These are phyloP conservation scores for Moringa oleifera DNA, from an alignment of 345 rosid species.

Conservation along the genomic window DNA sequence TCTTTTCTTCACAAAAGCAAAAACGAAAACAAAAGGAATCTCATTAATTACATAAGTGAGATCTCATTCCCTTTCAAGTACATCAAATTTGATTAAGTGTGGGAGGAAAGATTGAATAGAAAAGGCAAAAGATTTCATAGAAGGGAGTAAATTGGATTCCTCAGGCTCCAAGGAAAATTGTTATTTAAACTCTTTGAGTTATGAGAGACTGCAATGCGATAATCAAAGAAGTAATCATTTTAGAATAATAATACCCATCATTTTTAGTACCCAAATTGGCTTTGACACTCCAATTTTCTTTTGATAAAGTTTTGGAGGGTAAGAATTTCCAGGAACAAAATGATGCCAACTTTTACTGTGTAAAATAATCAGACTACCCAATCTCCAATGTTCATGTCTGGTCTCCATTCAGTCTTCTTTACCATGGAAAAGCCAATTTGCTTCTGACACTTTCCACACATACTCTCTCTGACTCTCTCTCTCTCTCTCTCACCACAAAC, in stretches of 20 bases:
- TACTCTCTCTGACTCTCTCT: constrained; percentile 11
- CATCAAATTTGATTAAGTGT: neutral
- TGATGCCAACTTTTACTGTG: constrained; percentile 33
- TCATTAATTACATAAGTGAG: no score
- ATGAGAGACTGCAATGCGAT: neutral
- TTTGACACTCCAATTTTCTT: constrained; percentile 13
- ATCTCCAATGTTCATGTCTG: constrained; percentile 18
- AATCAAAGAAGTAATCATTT: constrained; percentile 59
- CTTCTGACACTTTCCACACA: constrained; percentile 11
- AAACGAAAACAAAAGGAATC: no score
- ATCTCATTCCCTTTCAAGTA: neutral
- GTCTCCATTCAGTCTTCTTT: constrained; percentile 28
- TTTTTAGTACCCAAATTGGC: constrained; percentile 19
- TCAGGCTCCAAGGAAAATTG: neutral
- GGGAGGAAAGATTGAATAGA: neutral
- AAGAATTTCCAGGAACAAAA: constrained; percentile 32
- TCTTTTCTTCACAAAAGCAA: no score
- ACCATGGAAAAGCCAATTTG: constrained; percentile 17
- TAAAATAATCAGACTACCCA: constrained; percentile 15
- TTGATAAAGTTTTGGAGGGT: neutral
- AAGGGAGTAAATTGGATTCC: constrained; percentile 21
- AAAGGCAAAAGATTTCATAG: constrained; percentile 12
- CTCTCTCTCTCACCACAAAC: neutral
- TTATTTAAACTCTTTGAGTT: no score
- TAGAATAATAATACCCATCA: constrained; percentile 72